These are phyloP conservation scores for Bryoerythrophyllum caledonicum DNA, from an alignment of 225 moss, liverwort and hornwort species.

Conservation along the genomic window DNA sequence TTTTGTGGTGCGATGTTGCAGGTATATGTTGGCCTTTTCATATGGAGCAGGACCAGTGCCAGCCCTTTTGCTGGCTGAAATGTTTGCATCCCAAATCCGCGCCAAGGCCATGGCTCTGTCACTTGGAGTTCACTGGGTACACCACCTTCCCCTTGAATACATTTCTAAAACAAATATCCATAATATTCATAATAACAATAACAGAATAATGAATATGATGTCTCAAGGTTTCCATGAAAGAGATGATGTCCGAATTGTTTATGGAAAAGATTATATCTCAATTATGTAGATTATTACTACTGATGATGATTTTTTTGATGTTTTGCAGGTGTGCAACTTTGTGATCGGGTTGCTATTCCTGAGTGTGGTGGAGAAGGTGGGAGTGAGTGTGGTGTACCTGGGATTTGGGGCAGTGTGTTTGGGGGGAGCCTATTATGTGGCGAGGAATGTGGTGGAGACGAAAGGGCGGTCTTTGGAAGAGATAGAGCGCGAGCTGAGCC, in stretches of 20 bases:
- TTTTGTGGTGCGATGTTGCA: conserved; percentile 22
- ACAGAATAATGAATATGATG: too few relatives aligned
- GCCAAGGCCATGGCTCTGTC: conserved; percentile 89
- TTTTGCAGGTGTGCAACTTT: conserved; percentile 69
- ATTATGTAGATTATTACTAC: too few relatives aligned
- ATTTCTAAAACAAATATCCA: too few relatives aligned
- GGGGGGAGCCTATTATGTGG: conserved; percentile 51
- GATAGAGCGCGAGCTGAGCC: conserved; percentile 79
- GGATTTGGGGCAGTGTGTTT: conserved; percentile 76
- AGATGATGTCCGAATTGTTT: too few relatives aligned
- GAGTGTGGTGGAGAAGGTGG: conserved; percentile 71
- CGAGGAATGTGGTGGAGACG: conserved; percentile 76
- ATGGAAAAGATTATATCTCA: too few relatives aligned
- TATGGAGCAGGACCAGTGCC: conserved; percentile 89
- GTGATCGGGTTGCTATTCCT: conserved; percentile 79
- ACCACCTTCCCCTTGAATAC: not conserved
- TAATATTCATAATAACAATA: too few relatives aligned
- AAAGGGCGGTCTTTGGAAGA: conserved; percentile 96
- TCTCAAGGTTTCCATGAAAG: too few relatives aligned
- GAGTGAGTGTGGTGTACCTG: conserved; percentile 75
- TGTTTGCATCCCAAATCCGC: conserved; percentile 76
- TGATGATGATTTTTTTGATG: too few relatives aligned
- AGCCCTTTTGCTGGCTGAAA: conserved; percentile 85
- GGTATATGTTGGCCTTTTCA: conserved; percentile 86
- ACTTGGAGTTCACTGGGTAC: conserved; percentile 95